Percentiles rank a stretch among this genome's conserved stretches.
Evolutionary conservation across 108 stramenopile genomes (phyloP).

Genomic region (Skeletonema grethae): DNA sequence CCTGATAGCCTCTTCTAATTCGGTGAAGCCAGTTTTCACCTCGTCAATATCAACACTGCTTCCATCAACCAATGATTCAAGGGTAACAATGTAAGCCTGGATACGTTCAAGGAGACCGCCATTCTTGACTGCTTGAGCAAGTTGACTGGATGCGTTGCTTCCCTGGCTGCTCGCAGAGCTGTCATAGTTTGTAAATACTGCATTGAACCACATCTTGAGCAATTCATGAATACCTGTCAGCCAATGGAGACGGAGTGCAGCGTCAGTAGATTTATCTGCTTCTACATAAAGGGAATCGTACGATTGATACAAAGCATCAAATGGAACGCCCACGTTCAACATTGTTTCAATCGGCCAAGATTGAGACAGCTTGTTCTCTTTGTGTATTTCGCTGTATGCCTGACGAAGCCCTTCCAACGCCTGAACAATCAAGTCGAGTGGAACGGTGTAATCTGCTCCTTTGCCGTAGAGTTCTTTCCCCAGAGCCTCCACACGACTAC

Average conservation of each 20-base stretch:
- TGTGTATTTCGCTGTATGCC: constrained; percentile 24
- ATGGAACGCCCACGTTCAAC: constrained; percentile 67
- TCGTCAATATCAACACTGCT: constrained; percentile 24
- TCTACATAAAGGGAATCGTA: constrained; percentile 42
- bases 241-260: constrained; percentile 34
- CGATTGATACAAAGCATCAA: constrained; percentile 43
- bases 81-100: constrained; percentile 44
- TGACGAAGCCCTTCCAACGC: constrained; percentile 72
- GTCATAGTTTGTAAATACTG: constrained; percentile 25
- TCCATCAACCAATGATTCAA: constrained; percentile 36
- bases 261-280: constrained; percentile 6
- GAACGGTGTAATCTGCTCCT: constrained; percentile 72
- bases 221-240: constrained; percentile 48
- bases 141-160: constrained; percentile 38
- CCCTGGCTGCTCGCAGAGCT: constrained; percentile 13
- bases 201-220: constrained; percentile 54
- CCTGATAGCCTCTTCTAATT: constrained; percentile 42
- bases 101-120: constrained; percentile 43
- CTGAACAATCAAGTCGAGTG: constrained; percentile 60
- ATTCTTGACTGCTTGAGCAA: constrained; percentile 46
- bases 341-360: constrained; percentile 71
- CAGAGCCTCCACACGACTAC: constrained; percentile 51
- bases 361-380: constrained; percentile 16
- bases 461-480: constrained; percentile 71
- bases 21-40: constrained; percentile 18